A percentile compares a stretch with the other conserved stretches of the same genome.
Conservation (phyloP, 352 stramenopile genomes). For the Globisporangium echinulatum region DNA sequence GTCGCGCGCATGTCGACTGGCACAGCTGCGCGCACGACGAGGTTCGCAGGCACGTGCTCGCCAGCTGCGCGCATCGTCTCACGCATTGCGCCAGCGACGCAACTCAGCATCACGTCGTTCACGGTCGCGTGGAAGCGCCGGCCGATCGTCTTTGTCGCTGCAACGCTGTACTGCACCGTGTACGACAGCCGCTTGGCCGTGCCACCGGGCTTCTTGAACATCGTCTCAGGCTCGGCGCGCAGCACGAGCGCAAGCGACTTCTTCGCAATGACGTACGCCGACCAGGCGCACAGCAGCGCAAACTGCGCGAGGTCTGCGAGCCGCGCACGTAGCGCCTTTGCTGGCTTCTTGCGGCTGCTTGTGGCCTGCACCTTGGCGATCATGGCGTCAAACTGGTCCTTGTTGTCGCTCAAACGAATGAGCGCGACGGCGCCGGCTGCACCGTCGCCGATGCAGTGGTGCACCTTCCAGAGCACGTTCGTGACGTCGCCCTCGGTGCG, state of each 20-base stretch:
- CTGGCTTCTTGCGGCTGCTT: constrained; percentile 24
- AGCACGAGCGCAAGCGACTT: constrained; percentile 44
- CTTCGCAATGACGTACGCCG: constrained; percentile 42
- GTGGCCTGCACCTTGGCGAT: constrained; percentile 37
- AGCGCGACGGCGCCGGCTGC: constrained; percentile 57
- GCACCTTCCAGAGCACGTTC: constrained; percentile 58
- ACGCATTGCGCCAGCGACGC: constrained; percentile 70
- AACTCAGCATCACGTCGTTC: constrained; percentile 80
- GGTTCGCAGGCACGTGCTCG: constrained; percentile 25
- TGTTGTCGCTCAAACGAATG: constrained; percentile 69
- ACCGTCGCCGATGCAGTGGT: constrained; percentile 77
- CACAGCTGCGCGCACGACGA: constrained; percentile 65
- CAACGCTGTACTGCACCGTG: constrained; percentile 65
- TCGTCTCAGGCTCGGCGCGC: constrained; percentile 46
- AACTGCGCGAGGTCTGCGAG: constrained; percentile 24
- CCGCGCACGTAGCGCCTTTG: constrained; percentile 18
- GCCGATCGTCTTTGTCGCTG: constrained; percentile 64
- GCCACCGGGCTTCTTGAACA: constrained; percentile 58
- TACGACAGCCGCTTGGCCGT: constrained; percentile 65
- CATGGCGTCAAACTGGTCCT: constrained; percentile 53
- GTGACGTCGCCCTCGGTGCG: constrained; percentile 22
- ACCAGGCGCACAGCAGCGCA: constrained; percentile 40
- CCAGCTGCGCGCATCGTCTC: constrained; percentile 45
- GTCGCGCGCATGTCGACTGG: constrained; percentile 73
- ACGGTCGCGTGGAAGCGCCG: constrained; percentile 61